Evolutionary conservation across 225 moss, liverwort and hornwort species (phyloP).

Genomic region (Ulota crispa): DNA sequence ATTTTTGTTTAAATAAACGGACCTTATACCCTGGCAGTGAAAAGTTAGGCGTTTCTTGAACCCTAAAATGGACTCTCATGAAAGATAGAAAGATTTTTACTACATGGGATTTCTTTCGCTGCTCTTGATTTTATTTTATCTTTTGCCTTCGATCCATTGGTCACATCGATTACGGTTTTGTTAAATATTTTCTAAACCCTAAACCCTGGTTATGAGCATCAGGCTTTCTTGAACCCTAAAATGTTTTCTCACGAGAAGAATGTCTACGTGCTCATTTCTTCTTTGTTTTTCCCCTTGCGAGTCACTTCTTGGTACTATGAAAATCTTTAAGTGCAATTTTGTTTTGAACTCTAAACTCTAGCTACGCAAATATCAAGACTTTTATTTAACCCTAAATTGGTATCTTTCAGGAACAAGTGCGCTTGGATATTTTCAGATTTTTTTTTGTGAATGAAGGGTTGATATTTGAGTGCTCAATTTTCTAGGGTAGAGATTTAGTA

Average conservation of each 20-base stretch:
- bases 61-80: neutral
- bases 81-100: too few species aligned
- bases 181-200: neutral
- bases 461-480: neutral
- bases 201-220: conserved; percentile 12
- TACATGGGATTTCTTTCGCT: neutral
- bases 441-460: neutral
- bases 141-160: neutral
- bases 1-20: neutral
- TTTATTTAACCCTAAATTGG: neutral
- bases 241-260: neutral
- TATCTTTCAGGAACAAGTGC: neutral
- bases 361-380: neutral
- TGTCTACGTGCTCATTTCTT: too few species aligned
- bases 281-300: neutral
- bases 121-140: too few species aligned
- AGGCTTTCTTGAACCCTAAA: neutral
- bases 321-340: neutral
- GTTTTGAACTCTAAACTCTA: conserved; percentile 5
- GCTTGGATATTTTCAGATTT: neutral
- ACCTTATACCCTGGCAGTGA: conserved; percentile 16
- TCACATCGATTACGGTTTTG: neutral
- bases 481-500: neutral
- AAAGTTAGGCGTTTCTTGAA: neutral
- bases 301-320: neutral